A percentile compares a stretch with the other conserved stretches of the same genome.
phyloP scores from a whole-genome alignment of 2,329 filamentous ascomycete species.

The Ascochyta lentis region DNA sequence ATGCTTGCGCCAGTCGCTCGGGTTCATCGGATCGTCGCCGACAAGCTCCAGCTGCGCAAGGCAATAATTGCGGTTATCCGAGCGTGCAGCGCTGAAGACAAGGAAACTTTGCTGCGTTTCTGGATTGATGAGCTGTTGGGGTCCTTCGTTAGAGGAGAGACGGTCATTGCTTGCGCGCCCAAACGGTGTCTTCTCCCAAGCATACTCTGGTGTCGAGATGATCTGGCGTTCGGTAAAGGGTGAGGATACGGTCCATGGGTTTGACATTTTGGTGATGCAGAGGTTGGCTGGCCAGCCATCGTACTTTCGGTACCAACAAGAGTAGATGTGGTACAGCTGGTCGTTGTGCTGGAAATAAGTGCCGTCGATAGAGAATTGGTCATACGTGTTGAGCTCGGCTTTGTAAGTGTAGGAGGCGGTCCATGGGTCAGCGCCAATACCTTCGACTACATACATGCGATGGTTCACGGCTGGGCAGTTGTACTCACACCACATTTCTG shows the following conservation, averaged over 20 bases:
- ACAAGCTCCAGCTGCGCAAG: slow-evolving; percentile 59
- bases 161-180: slow-evolving; percentile 55
- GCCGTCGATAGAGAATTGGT: slow-evolving; percentile 62
- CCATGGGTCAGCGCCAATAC: slow-evolving; percentile 54
- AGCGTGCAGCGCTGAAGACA: slow-evolving; percentile 58
- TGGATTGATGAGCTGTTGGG: slow-evolving; percentile 58
- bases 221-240: slow-evolving; percentile 56
- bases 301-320: slow-evolving; percentile 53
- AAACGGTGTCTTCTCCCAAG: slow-evolving; percentile 61
- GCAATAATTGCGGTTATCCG: slow-evolving; percentile 62
- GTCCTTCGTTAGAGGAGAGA: slow-evolving; percentile 58
- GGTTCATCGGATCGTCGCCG: slow-evolving; percentile 58
- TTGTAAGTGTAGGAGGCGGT: slow-evolving; percentile 54
- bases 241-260: slow-evolving; percentile 57
- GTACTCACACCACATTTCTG: slow-evolving; percentile 57
- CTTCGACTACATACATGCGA: slow-evolving; percentile 59
- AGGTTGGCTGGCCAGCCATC: slow-evolving; percentile 60
- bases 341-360: slow-evolving; percentile 57
- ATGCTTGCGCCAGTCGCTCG: slow-evolving; percentile 57
- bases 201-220: slow-evolving; percentile 55
- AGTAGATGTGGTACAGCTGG: slow-evolving; percentile 50
- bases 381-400: slow-evolving; percentile 56
- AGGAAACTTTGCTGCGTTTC: slow-evolving; percentile 57
- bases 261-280: slow-evolving; percentile 58
- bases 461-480: slow-evolving; percentile 60